Evolutionary conservation across 2,329 filamentous ascomycete species (phyloP).

Genomic region (Fusarium beomiforme): DNA sequence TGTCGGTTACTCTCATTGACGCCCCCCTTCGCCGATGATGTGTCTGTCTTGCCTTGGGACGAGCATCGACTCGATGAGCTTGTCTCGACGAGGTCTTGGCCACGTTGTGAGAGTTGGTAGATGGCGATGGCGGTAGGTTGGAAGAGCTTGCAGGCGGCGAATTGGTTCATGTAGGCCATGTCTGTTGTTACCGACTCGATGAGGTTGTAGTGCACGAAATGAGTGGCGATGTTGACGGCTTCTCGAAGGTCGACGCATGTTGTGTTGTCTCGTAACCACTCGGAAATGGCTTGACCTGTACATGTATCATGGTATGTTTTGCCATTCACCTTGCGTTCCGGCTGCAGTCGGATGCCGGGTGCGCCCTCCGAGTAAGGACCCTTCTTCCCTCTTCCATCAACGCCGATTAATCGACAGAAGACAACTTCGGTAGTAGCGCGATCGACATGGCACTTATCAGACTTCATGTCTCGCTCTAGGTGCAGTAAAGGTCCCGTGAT

Average conservation of each 20-base stretch:
- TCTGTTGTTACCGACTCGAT: slow-evolving; percentile 79
- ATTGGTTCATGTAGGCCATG: slow-evolving; percentile 70
- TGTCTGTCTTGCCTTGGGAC: slow-evolving; percentile 65
- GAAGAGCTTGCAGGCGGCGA: slow-evolving; percentile 72
- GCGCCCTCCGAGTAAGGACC: slow-evolving; percentile 59
- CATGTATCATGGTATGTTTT: slow-evolving; percentile 85
- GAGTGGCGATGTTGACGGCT: slow-evolving; percentile 80
- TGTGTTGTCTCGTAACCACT: slow-evolving; percentile 97
- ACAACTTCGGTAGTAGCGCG: slow-evolving; percentile 91
- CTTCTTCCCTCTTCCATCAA: slow-evolving; percentile 85
- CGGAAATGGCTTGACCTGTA: slow-evolving; percentile 85
- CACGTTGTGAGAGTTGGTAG: slow-evolving; percentile 85
- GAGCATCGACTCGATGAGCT: slow-evolving; percentile 63
- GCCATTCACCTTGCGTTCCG: slow-evolving; percentile 81
- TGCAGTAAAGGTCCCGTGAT: slow-evolving; percentile 89
- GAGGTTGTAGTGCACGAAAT: slow-evolving; percentile 87
- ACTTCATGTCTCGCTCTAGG: slow-evolving; percentile 82
- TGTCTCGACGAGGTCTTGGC: slow-evolving; percentile 73
- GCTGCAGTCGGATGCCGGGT: slow-evolving; percentile 78
- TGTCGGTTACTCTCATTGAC: slow-evolving; percentile 92
- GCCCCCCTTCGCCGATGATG: slow-evolving; percentile 59
- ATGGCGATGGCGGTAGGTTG: slow-evolving; percentile 87
- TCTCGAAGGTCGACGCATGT: slow-evolving; percentile 92
- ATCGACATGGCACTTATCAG: slow-evolving; percentile 89
- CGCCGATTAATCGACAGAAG: slow-evolving; percentile 88